phyloP scores from a whole-genome alignment of 805 yeast genomes.

The Wickerhamiella spandovensis region DNA sequence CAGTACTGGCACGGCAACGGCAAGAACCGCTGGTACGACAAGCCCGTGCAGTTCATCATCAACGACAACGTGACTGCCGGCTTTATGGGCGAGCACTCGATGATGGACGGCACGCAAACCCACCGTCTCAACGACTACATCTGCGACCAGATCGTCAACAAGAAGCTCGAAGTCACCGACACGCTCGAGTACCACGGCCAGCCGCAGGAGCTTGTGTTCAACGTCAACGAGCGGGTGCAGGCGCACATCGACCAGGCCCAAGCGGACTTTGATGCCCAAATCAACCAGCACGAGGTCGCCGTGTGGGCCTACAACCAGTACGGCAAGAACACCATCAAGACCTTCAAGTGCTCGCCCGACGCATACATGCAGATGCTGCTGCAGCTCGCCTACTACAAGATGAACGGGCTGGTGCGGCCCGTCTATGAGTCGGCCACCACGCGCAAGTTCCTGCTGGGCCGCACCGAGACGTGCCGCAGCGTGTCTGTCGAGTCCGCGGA shows the following conservation, averaged over 20 bases:
- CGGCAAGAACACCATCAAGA: slow-evolving; percentile 78
- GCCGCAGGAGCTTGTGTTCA: slow-evolving; percentile 35
- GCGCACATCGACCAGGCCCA: slow-evolving; percentile 43
- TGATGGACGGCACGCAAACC: slow-evolving; percentile 97
- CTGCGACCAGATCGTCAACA: slow-evolving; percentile 39
- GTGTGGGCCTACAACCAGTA: slow-evolving; percentile 71
- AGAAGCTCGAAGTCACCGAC: slow-evolving; percentile 29
- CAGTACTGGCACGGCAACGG: slow-evolving; percentile 96
- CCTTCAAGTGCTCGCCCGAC: slow-evolving; percentile 80
- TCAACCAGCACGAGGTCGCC: slow-evolving; percentile 55
- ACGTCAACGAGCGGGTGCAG: slow-evolving; percentile 39
- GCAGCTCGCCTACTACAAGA: slow-evolving; percentile 80
- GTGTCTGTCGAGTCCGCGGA: slow-evolving; percentile 58
- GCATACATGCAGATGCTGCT: slow-evolving; percentile 83
- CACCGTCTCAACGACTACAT: slow-evolving; percentile 72
- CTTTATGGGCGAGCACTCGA: slow-evolving; percentile 90
- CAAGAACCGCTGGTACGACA: slow-evolving; percentile 78
- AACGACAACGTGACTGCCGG: slow-evolving; percentile 79
- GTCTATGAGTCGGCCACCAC: slow-evolving; percentile 96
- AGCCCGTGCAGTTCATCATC: slow-evolving; percentile 75
- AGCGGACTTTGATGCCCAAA: slow-evolving; percentile 41
- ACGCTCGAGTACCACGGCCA: slow-evolving; percentile 15
- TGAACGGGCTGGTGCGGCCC: slow-evolving; percentile 68
- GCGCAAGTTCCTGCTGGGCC: slow-evolving; percentile 72
- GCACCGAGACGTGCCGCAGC: slow-evolving; percentile 87